Conservation (phyloP, 352 stramenopile genomes). For the Synura sp. region DNA sequence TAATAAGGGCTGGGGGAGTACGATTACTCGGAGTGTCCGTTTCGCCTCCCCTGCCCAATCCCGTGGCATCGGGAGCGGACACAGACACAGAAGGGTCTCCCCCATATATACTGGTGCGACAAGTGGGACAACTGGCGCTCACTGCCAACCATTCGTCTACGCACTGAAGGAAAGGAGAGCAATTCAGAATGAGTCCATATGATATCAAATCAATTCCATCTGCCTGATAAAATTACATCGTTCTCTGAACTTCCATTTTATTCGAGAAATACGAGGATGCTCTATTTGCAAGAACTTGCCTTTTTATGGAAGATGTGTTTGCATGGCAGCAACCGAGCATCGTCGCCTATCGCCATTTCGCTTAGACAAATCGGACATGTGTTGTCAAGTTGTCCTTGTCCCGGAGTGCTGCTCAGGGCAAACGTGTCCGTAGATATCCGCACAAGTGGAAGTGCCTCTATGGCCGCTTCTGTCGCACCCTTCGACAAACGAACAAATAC, state of each 20-base stretch:
- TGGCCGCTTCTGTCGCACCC: background rate
- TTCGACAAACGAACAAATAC: constrained; percentile 36
- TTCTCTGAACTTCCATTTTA: too few species aligned
- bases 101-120: background rate
- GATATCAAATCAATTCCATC: too few species aligned
- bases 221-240: too few species aligned
- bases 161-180: background rate
- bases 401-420: too few species aligned
- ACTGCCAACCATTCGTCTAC: constrained; percentile 32
- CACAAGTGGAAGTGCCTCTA: background rate
- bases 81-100: too few species aligned
- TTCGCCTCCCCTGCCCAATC: too few species aligned
- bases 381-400: constrained; percentile 54
- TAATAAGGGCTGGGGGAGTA: too few species aligned
- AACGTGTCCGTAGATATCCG: background rate
- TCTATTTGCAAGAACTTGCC: constrained; percentile 20
- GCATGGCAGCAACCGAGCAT: constrained; percentile 85
- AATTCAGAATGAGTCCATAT: constrained; percentile 14
- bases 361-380: constrained; percentile 84
- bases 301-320: constrained; percentile 82
- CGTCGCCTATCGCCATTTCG: constrained; percentile 74
- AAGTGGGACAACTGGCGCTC: constrained; percentile 9
- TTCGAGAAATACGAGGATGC: too few species aligned
- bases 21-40: too few species aligned
- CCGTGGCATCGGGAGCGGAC: too few species aligned